Conservation (phyloP, 805 yeast genomes). For the Metschnikowia picachoensis region DNA sequence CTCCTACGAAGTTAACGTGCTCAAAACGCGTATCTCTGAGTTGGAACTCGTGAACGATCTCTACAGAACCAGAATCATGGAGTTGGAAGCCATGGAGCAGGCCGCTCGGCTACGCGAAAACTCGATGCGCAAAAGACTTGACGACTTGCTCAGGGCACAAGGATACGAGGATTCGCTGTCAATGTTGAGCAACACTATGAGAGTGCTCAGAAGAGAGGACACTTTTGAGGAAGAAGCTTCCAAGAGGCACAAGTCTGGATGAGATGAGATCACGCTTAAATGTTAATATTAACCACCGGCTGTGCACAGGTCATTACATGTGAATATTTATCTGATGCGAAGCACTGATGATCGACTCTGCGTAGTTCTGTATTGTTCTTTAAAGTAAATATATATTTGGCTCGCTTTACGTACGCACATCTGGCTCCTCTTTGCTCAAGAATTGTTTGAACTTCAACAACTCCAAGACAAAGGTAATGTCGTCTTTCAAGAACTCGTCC, state of each 20-base stretch:
- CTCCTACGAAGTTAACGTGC: constrained; percentile 33
- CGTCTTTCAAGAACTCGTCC: constrained; percentile 62
- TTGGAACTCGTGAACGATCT: constrained; percentile 87
- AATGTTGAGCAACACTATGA: constrained; percentile 12
- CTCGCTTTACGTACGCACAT: constrained; percentile 63
- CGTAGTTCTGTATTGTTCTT: too few relatives aligned
- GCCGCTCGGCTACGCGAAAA: constrained; percentile 50
- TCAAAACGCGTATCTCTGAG: constrained; percentile 79
- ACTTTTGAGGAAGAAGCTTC: constrained; percentile 6
- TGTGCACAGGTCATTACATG: too few relatives aligned
- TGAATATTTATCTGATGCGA: too few relatives aligned
- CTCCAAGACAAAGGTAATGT: constrained; percentile 57
- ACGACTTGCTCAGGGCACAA: constrained; percentile 36
- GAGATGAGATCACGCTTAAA: background rate
- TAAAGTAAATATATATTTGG: too few relatives aligned
- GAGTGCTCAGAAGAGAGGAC: constrained; percentile 12
- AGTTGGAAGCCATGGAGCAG: constrained; percentile 67
- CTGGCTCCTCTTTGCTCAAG: constrained; percentile 82
- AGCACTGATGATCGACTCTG: too few relatives aligned
- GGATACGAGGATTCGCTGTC: constrained; percentile 17
- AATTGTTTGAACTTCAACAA: constrained; percentile 69
- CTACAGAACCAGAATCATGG: constrained; percentile 76
- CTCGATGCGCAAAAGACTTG: constrained; percentile 46
- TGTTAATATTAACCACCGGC: background rate
- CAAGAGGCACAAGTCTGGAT: constrained; percentile 13